These are phyloP conservation scores for Pythium dissimile DNA, from an alignment of 352 stramenopile genomes.

Conservation along the genomic window DNA sequence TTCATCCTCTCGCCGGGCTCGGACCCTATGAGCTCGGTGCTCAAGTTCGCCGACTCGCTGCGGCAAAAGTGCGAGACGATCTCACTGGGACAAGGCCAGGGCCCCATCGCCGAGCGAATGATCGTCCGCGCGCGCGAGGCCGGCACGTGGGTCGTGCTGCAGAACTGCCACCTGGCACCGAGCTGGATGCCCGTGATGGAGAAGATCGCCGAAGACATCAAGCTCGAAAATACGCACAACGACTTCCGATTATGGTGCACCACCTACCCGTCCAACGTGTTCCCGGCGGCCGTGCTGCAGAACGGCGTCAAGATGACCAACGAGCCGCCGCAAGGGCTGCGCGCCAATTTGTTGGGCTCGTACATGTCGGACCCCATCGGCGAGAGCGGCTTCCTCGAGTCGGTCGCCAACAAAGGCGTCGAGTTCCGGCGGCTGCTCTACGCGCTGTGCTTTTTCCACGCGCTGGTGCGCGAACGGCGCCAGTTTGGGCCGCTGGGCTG, in stretches of 20 bases:
- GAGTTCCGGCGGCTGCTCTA: slow-evolving; percentile 90
- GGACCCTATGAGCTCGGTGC: slow-evolving; percentile 88
- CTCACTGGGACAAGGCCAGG: slow-evolving; percentile 91
- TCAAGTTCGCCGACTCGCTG: slow-evolving; percentile 86
- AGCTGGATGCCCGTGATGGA: slow-evolving; percentile 95
- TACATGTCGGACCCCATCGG: slow-evolving; percentile 91
- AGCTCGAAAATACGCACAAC: slow-evolving; percentile 72
- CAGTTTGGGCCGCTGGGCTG: slow-evolving; percentile 92
- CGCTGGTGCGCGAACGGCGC: slow-evolving; percentile 90
- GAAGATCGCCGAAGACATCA: slow-evolving; percentile 87
- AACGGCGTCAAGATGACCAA: slow-evolving; percentile 98
- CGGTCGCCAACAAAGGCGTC: slow-evolving; percentile 53
- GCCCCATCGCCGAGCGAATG: slow-evolving; percentile 88
- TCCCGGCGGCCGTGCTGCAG: slow-evolving; percentile 91
- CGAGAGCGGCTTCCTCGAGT: slow-evolving; percentile 87
- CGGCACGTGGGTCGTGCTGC: slow-evolving; percentile 89
- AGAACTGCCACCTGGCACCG: slow-evolving; percentile 89
- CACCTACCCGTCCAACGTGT: slow-evolving; percentile 92
- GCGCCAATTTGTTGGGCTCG: slow-evolving; percentile 89
- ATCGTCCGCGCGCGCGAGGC: slow-evolving; percentile 77
- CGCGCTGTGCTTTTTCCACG: slow-evolving; percentile 90
- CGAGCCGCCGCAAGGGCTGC: slow-evolving; percentile 90
- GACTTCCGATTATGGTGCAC: slow-evolving; percentile 94
- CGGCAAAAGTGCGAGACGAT: slow-evolving; percentile 83
- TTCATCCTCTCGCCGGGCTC: slow-evolving; percentile 91